Conservation (phyloP, 495 filamentous ascomycete species). For the Choiromyces venosus region DNA sequence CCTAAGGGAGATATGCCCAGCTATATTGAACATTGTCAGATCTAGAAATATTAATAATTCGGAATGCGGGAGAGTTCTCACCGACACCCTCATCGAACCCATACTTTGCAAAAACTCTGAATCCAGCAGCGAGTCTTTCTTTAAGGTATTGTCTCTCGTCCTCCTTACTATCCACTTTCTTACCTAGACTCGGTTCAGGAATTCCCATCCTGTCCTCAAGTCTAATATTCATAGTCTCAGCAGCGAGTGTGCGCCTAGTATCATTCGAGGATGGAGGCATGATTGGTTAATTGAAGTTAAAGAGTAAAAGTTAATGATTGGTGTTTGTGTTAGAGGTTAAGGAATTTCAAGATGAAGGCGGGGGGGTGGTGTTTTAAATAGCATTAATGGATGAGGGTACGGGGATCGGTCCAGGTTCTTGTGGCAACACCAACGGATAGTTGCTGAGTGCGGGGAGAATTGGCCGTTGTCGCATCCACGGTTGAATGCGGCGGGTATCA, state of each 20-base stretch:
- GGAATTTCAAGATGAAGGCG: neutral
- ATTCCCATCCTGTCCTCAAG: neutral
- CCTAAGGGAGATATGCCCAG: slow-evolving; percentile 34
- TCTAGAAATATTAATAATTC: slow-evolving; percentile 5
- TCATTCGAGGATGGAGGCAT: neutral
- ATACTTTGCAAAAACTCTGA: slow-evolving; percentile 62
- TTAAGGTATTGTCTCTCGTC: slow-evolving; percentile 61
- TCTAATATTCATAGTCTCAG: neutral
- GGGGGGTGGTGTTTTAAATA: neutral
- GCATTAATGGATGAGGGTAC: neutral
- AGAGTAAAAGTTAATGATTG: neutral
- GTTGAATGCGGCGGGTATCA: neutral
- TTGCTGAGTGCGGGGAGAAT: neutral
- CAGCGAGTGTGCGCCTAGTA: neutral
- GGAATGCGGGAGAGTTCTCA: slow-evolving; percentile 44
- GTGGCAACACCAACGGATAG: neutral
- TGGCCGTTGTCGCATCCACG: neutral
- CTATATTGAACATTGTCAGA: slow-evolving; percentile 3
- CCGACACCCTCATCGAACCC: slow-evolving; percentile 68
- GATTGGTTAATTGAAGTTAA: neutral
- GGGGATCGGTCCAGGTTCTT: neutral
- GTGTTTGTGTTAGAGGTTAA: neutral
- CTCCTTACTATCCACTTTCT: neutral
- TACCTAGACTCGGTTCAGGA: neutral
- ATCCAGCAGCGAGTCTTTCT: slow-evolving; percentile 67